Evolutionary conservation across 2,329 filamentous ascomycete genomes (phyloP).

Genomic region (Curvularia lunata): DNA sequence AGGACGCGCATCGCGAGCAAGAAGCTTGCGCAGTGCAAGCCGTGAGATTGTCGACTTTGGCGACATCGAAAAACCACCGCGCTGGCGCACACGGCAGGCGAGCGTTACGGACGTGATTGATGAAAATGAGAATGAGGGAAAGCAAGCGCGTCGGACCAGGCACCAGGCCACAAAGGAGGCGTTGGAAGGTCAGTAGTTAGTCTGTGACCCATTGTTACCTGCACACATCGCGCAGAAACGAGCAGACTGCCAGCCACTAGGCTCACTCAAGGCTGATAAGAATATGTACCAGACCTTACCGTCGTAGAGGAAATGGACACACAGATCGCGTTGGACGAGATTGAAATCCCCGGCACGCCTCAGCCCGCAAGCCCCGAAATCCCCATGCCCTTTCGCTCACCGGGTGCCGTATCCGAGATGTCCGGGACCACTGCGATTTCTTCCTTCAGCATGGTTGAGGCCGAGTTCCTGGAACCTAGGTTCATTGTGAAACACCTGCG

Average conservation of each 20-base stretch:
- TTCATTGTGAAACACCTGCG: slow-evolving; percentile 52
- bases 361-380: slow-evolving; percentile 15
- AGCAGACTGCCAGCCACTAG: background rate
- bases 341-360: slow-evolving; percentile 32
- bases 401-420: slow-evolving; percentile 51
- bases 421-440: slow-evolving; percentile 57
- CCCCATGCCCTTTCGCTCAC: slow-evolving; percentile 34
- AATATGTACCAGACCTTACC: slow-evolving; percentile 38
- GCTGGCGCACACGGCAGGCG: slow-evolving; percentile 38
- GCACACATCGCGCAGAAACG: background rate
- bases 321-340: slow-evolving; percentile 28
- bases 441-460: slow-evolving; percentile 54
- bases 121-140: slow-evolving; percentile 29
- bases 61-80: slow-evolving; percentile 28
- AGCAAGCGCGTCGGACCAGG: slow-evolving; percentile 27
- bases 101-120: slow-evolving; percentile 37
- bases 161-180: slow-evolving; percentile 32
- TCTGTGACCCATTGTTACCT: background rate
- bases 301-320: slow-evolving; percentile 43
- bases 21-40: slow-evolving; percentile 50
- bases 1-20: slow-evolving; percentile 35
- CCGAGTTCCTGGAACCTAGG: slow-evolving; percentile 51
- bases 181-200: slow-evolving; percentile 37
- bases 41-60: slow-evolving; percentile 41
- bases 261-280: slow-evolving; percentile 20